A percentile compares a stretch with the other conserved stretches of the same genome.
These are phyloP conservation scores for Septoria petroselini DNA, from an alignment of 2,329 filamentous ascomycete genomes.

Conservation along the genomic window DNA sequence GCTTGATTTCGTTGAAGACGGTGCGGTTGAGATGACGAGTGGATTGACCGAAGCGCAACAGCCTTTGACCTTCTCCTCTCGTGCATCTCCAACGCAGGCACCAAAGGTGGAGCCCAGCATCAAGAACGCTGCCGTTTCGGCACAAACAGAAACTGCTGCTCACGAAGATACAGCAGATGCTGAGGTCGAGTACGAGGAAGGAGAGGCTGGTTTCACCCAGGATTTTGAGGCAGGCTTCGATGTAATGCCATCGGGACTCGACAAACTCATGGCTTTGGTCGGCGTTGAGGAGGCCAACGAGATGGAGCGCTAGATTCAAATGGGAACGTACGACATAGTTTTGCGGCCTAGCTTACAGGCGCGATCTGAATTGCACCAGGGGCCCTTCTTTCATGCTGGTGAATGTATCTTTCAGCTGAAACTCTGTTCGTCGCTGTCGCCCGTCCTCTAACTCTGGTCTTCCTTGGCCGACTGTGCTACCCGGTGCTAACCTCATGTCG, in stretches of 20 bases:
- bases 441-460: slow-evolving; percentile 13
- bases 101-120: too few relatives aligned
- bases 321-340: too few relatives aligned
- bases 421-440: slow-evolving; percentile 14
- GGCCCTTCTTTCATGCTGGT: slow-evolving; percentile 22
- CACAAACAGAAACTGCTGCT: too few relatives aligned
- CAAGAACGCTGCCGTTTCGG: too few relatives aligned
- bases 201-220: neutral
- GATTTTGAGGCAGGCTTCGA: neutral
- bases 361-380: slow-evolving; percentile 15
- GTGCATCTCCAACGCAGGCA: too few relatives aligned
- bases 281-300: neutral
- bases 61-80: too few relatives aligned
- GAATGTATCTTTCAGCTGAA: slow-evolving; percentile 20
- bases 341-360: neutral
- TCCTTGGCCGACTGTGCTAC: slow-evolving; percentile 15
- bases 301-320: neutral
- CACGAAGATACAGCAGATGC: neutral
- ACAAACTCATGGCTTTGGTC: neutral
- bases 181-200: neutral
- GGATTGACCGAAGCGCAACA: neutral
- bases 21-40: too few relatives aligned
- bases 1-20: neutral
- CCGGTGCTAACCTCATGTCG: slow-evolving; percentile 24
- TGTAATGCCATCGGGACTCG: neutral